Evolutionary conservation across 306 rosid species (phyloP), one percentile per base, ranked within the genome.

Genomic region (Lathyrus oleraceus): DNA sequence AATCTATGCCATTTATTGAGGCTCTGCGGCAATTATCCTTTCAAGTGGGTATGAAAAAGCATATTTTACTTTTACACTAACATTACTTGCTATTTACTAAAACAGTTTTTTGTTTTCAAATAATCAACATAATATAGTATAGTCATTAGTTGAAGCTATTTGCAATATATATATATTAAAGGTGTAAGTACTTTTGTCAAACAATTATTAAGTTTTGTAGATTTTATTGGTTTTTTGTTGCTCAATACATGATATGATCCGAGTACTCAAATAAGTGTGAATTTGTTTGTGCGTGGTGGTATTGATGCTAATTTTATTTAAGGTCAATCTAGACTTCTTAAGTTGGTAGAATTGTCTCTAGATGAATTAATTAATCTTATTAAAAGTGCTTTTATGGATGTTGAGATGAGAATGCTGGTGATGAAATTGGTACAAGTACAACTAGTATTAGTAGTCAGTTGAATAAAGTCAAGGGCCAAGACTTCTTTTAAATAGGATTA

Each of bases 1-100:
- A 95, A 81, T 95, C 99, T 60, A 95, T 91, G 99, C 99, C 99
- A 23, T 95, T 95, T 77, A 83, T 91, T 57, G 99, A 95, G 83
- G 95, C 97, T 76, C 76, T 95, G 16, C 86, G 99, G 25, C 97
- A 91, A 38, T 76, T 95, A 72, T 95, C 97, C 36, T 95, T 95
- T 72, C 86, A 86, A 44, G 96, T 95, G 61, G 99, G 99, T 95
- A 89, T 81, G 87, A 4, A 48, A 36, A 40, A 62, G 60, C 36
- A 69, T 69, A 27, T 58, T 40, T 68, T 63, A 15, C 60, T 69
- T 36, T 59, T 36, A 48, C 36, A 39, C 38, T 39, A 62, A 51
- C 52, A 12, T 17, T 51, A 35, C 39, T 54, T 23, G 11, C 25
- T 69, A 35, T 16, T 69, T 17, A 14, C 38, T 69, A 25, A 12